Percentiles rank a stretch among this genome's conserved stretches.
phyloP scores from a whole-genome alignment of 2,329 filamentous ascomycete species.

The Epicoccum nigrum region DNA sequence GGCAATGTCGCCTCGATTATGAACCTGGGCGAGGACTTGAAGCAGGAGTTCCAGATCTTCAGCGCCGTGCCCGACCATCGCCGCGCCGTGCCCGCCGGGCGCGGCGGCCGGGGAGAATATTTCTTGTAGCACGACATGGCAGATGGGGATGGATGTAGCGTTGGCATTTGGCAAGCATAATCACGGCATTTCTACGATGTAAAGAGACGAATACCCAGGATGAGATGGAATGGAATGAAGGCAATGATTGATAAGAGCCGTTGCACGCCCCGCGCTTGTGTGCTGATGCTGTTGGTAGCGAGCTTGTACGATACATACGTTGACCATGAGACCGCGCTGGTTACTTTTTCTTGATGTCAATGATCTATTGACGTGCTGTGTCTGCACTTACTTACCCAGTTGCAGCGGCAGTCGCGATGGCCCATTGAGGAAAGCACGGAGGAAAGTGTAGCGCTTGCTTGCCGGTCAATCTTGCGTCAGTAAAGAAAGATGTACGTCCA shows the following conservation, averaged over 20 bases:
- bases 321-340: too few species aligned
- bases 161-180: conserved; percentile 6
- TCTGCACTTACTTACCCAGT: too few species aligned
- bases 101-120: conserved; percentile 58
- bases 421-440: too few species aligned
- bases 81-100: conserved; percentile 75
- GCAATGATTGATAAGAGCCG: conserved; percentile 1
- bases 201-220: conserved; percentile 30
- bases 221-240: background rate
- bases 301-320: conserved; percentile 15
- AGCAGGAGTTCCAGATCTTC: conserved; percentile 92
- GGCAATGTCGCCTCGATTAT: conserved; percentile 81
- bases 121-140: conserved; percentile 50
- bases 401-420: too few species aligned
- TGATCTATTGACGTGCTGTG: too few species aligned
- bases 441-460: too few species aligned
- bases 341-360: too few species aligned
- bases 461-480: too few species aligned
- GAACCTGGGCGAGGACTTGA: conserved; percentile 88
- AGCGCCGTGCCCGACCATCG: conserved; percentile 86
- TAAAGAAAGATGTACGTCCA: too few species aligned
- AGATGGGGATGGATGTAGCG: background rate
- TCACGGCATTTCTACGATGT: conserved; percentile 15
- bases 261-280: conserved; percentile 2
- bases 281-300: conserved; percentile 3